Conservation (phyloP, 2,329 filamentous ascomycete genomes). For the Tolypocladium cylindrosporum region DNA sequence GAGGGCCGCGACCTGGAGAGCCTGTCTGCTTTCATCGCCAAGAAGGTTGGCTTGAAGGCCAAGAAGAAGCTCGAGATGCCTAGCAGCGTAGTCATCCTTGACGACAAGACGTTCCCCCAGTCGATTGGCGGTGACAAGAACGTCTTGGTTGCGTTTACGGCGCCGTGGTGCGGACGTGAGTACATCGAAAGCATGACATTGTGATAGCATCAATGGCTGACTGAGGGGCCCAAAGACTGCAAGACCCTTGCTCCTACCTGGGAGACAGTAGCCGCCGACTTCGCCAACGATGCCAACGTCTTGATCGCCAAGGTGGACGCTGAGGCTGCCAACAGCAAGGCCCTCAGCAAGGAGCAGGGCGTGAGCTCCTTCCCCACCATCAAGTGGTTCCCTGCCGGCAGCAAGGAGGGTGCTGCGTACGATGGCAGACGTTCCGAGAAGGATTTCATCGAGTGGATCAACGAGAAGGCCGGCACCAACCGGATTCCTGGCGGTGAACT, state of each 20-base stretch:
- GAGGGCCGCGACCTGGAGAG: conserved; percentile 82
- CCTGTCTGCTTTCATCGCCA: conserved; percentile 66
- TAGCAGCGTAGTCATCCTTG: conserved; percentile 71
- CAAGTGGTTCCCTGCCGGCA: conserved; percentile 90
- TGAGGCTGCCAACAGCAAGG: conserved; percentile 78
- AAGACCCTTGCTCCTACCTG: conserved; percentile 85
- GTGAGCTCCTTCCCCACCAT: conserved; percentile 90
- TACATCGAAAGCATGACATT: conserved; percentile 16
- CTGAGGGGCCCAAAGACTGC: conserved; percentile 58
- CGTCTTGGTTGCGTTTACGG: conserved; percentile 92
- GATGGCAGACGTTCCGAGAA: conserved; percentile 65
- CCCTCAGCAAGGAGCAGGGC: conserved; percentile 62
- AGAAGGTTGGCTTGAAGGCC: conserved; percentile 78
- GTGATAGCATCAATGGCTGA: background rate
- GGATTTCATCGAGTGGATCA: conserved; percentile 71
- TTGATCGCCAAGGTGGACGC: conserved; percentile 93
- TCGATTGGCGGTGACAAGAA: conserved; percentile 76
- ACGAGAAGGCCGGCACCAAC: conserved; percentile 81
- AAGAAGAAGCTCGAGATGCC: conserved; percentile 66
- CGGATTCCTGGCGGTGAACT: conserved; percentile 73
- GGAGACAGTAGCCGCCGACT: conserved; percentile 80
- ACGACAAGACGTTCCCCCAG: conserved; percentile 67
- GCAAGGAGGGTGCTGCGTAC: conserved; percentile 62
- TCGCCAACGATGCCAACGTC: conserved; percentile 65
- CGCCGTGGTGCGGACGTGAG: conserved; percentile 97